A percentile compares a stretch with the other conserved stretches of the same genome.
Conservation (phyloP, 202 grass and related monocot genomes). For the Dendrocalamus latiflorus region DNA sequence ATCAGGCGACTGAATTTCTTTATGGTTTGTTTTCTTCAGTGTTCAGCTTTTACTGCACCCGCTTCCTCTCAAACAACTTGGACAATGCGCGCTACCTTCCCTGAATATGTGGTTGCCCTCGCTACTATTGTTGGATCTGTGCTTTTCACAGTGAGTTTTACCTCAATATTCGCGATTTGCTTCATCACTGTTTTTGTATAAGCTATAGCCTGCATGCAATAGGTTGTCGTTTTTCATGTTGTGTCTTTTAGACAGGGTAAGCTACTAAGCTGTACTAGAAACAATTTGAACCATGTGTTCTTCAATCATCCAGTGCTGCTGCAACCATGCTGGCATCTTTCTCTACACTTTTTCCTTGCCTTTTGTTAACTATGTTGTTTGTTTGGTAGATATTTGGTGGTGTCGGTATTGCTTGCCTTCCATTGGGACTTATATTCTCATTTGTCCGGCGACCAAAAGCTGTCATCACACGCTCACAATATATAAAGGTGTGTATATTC, state of each 20-base stretch:
- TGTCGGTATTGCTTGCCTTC: slow-evolving; percentile 89
- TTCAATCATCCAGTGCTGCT: background rate
- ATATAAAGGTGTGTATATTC: slow-evolving; percentile 71
- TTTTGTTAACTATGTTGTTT: slow-evolving; percentile 19
- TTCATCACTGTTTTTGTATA: background rate
- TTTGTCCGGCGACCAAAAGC: slow-evolving; percentile 86
- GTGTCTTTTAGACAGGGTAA: background rate
- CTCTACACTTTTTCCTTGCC: background rate
- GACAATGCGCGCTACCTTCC: slow-evolving; percentile 88
- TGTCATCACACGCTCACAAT: slow-evolving; percentile 96
- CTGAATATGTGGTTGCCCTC: slow-evolving; percentile 94
- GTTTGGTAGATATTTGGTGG: slow-evolving; percentile 86
- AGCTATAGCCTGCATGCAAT: background rate
- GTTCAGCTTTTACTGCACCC: slow-evolving; percentile 58
- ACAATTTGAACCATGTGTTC: background rate
- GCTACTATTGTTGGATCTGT: slow-evolving; percentile 94
- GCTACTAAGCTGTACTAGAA: background rate
- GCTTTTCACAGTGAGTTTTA: slow-evolving; percentile 71
- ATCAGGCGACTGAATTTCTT: slow-evolving; percentile 10
- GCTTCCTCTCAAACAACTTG: slow-evolving; percentile 75
- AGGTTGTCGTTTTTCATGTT: background rate
- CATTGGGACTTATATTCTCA: slow-evolving; percentile 75
- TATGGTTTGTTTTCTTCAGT: too few relatives aligned
- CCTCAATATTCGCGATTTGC: background rate
- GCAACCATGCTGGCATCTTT: background rate